A percentile compares a stretch with the other conserved stretches of the same genome.
Evolutionary conservation across 176 grass and related monocot species (phyloP).

Genomic region (bread wheat (Triticum aestivum)): DNA sequence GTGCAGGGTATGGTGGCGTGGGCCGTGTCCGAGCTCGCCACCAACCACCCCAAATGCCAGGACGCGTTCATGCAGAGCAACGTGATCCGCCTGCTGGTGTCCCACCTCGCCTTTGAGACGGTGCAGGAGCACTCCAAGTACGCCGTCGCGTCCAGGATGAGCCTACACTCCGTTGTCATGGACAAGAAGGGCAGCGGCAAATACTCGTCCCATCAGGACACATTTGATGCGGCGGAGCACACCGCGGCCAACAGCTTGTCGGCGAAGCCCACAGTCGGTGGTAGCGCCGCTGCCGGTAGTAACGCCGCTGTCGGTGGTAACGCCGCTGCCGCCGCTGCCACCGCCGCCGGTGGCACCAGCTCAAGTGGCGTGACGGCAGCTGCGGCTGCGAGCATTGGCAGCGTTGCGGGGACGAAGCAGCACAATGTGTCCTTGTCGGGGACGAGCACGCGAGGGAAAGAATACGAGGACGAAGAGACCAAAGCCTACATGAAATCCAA

Average conservation of each 20-base stretch:
- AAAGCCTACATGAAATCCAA: slow-evolving; percentile 77
- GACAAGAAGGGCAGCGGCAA: slow-evolving; percentile 59
- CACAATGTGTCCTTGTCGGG: slow-evolving; percentile 48
- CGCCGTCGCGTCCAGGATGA: slow-evolving; percentile 50
- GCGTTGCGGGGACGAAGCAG: slow-evolving; percentile 23
- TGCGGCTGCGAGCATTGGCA: not conserved
- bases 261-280: slow-evolving; percentile 37
- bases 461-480: slow-evolving; percentile 66
- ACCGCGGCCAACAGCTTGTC: slow-evolving; percentile 34
- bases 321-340: not conserved
- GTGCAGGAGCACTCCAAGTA: slow-evolving; percentile 98
- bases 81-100: slow-evolving; percentile 74
- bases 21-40: slow-evolving; percentile 77
- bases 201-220: not conserved
- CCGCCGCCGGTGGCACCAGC: not conserved
- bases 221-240: slow-evolving; percentile 26
- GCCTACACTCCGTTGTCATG: slow-evolving; percentile 73
- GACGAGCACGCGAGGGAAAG: slow-evolving; percentile 52
- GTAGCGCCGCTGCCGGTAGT: not conserved
- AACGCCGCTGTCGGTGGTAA: not conserved
- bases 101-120: slow-evolving; percentile 84
- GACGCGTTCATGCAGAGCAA: slow-evolving; percentile 79
- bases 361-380: not conserved
- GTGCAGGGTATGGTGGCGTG: slow-evolving; percentile 77
- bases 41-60: slow-evolving; percentile 73